These are phyloP conservation scores for Trametes hirsuta DNA, from an alignment of 1,284 basidiomycete species.

Conservation along the genomic window DNA sequence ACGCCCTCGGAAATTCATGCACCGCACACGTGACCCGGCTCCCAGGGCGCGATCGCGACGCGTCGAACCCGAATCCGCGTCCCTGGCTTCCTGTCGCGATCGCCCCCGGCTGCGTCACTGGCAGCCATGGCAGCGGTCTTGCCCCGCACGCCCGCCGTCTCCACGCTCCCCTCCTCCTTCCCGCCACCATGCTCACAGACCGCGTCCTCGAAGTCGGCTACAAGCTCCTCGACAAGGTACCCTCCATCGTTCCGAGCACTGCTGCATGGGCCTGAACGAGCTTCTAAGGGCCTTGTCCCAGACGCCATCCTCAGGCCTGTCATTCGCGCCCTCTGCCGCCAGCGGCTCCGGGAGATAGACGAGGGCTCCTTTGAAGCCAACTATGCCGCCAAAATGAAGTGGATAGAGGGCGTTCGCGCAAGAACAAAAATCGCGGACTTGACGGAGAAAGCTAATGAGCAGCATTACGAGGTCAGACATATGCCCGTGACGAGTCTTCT, in stretches of 20 bases:
- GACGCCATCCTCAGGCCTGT: conserved; percentile 63
- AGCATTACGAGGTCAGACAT: conserved; percentile 71
- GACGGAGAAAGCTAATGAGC: conserved; percentile 76
- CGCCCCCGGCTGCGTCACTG: not conserved
- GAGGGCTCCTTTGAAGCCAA: conserved; percentile 64
- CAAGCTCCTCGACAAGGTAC: conserved; percentile 34
- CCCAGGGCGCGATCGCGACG: conserved; percentile 17
- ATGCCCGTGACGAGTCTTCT: not conserved
- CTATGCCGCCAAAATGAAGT: conserved; percentile 68
- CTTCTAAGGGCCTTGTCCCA: conserved; percentile 56
- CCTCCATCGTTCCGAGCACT: not conserved
- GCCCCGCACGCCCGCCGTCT: conserved; percentile 1
- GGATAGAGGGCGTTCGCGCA: conserved; percentile 57
- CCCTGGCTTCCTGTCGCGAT: not conserved
- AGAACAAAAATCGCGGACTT: conserved; percentile 65
- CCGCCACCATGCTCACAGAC: conserved; percentile 15
- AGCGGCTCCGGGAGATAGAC: conserved; percentile 67
- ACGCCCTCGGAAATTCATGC: conserved; percentile 5
- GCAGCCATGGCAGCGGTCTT: conserved; percentile 9
- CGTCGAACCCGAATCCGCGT: not conserved
- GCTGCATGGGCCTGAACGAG: not conserved
- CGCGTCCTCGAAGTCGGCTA: conserved; percentile 29
- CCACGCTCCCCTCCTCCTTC: not conserved
- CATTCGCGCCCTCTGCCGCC: conserved; percentile 62
- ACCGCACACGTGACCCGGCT: conserved; percentile 17